These are phyloP conservation scores for Lentinus tigrinus DNA, from an alignment of 768 basidiomycete genomes.

Conservation along the genomic window DNA sequence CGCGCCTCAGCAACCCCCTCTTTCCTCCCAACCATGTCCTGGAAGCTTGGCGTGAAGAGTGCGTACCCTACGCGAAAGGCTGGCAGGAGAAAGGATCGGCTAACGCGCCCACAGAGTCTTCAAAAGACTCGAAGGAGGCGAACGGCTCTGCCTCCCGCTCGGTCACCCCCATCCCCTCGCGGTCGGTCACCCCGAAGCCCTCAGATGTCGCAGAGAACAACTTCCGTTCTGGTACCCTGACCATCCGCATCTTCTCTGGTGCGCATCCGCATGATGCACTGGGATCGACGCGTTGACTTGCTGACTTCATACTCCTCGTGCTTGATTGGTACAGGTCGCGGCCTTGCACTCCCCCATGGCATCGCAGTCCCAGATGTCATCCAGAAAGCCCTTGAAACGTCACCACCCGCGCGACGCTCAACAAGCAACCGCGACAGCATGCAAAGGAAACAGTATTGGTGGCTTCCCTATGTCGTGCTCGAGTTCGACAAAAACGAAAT, in stretches of 20 bases:
- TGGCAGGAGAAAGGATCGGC: background rate
- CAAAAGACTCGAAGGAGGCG: conserved; percentile 70
- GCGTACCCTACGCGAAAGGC: background rate
- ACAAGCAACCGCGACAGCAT: conserved; percentile 85
- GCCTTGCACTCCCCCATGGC: conserved; percentile 76
- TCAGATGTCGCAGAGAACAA: conserved; percentile 35
- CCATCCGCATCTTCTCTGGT: conserved; percentile 95
- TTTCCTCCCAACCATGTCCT: conserved; percentile 20
- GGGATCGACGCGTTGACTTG: background rate
- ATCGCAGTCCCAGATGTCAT: conserved; percentile 81
- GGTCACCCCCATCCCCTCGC: conserved; percentile 77
- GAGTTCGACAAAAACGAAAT: conserved; percentile 99
- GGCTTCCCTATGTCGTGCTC: conserved; percentile 95
- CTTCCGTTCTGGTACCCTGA: conserved; percentile 88
- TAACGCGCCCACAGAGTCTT: conserved; percentile 38
- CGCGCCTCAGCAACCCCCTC: background rate
- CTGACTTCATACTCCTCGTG: background rate
- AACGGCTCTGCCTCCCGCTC: conserved; percentile 74
- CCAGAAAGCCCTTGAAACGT: conserved; percentile 71
- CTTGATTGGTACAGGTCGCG: conserved; percentile 55
- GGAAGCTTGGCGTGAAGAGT: conserved; percentile 32
- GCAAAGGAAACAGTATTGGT: conserved; percentile 91
- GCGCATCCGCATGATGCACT: conserved; percentile 25
- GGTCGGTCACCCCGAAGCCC: conserved; percentile 73
- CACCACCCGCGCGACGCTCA: conserved; percentile 51